Conservation (phyloP, 495 filamentous ascomycete species). For the Aspergillus mulundensis region DNA sequence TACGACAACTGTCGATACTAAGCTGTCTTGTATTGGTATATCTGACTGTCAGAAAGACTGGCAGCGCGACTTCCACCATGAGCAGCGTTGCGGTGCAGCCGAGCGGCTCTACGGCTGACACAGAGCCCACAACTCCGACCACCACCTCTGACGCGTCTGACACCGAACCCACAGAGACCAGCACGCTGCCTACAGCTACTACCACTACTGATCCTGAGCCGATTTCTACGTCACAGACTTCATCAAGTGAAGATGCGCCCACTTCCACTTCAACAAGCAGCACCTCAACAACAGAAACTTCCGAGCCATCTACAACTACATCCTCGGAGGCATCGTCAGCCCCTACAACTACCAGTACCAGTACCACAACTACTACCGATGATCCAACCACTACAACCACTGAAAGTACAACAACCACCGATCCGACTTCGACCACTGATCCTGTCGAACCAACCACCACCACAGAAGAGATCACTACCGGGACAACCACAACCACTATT, state of each 20-base stretch:
- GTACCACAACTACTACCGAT: neutral
- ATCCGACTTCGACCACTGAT: neutral
- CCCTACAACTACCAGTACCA: constrained; percentile 6
- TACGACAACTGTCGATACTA: too few relatives aligned
- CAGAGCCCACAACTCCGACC: neutral
- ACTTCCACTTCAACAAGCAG: constrained; percentile 17
- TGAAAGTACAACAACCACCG: constrained; percentile 3
- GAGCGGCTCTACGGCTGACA: neutral
- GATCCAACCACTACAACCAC: constrained; percentile 6
- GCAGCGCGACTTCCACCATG: neutral
- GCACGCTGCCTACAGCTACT: constrained; percentile 3
- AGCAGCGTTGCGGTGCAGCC: neutral
- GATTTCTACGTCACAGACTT: constrained; percentile 11
- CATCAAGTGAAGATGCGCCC: constrained; percentile 10
- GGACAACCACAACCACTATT: constrained; percentile 14
- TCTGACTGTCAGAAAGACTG: too few relatives aligned
- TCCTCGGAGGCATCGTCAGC: neutral
- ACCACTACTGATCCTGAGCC: constrained; percentile 6
- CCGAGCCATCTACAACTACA: constrained; percentile 1
- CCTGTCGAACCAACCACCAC: constrained; percentile 19
- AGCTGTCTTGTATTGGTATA: too few relatives aligned
- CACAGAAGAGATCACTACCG: constrained; percentile 17
- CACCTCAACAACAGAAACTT: constrained; percentile 18
- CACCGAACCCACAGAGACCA: constrained; percentile 10
- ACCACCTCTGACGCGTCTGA: constrained; percentile 7